Percentiles rank a stretch among this genome's conserved stretches.
phyloP scores from a whole-genome alignment of 2,329 filamentous ascomycete species.

The Colletotrichum viniferum region DNA sequence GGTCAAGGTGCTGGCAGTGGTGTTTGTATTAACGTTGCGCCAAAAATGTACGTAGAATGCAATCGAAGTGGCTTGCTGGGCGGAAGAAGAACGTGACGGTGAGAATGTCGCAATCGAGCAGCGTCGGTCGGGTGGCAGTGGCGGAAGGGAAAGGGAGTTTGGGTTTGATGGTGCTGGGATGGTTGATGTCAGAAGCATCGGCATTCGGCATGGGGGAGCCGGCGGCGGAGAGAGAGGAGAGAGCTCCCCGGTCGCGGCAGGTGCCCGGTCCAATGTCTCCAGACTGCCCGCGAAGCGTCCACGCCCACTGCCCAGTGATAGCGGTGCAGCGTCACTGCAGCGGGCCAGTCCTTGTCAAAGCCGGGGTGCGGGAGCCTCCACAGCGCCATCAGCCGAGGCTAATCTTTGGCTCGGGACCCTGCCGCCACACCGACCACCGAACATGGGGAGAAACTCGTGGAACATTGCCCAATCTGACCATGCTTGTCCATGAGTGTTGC shows the following conservation, averaged over 20 bases:
- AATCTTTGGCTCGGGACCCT: neutral
- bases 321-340: neutral
- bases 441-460: conserved; percentile 3
- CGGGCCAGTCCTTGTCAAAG: neutral
- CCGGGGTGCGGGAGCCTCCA: conserved; percentile 8
- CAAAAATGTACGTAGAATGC: neutral
- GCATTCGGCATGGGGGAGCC: neutral
- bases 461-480: neutral
- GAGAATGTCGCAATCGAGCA: neutral
- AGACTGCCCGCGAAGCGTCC: neutral
- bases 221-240: neutral
- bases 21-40: neutral
- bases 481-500: neutral
- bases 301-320: neutral
- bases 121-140: neutral
- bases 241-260: conserved; percentile 5
- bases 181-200: conserved; percentile 11
- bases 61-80: neutral
- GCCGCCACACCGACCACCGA: neutral
- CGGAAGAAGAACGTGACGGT: neutral
- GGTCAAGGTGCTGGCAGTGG: neutral
- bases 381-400: conserved; percentile 17
- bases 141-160: neutral
- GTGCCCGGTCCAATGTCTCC: neutral
- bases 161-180: neutral